Percentiles rank a stretch among this genome's conserved stretches.
Evolutionary conservation across 495 filamentous ascomycete species (phyloP).

Genomic region (Aspergillus sclerotiicarbonarius): DNA sequence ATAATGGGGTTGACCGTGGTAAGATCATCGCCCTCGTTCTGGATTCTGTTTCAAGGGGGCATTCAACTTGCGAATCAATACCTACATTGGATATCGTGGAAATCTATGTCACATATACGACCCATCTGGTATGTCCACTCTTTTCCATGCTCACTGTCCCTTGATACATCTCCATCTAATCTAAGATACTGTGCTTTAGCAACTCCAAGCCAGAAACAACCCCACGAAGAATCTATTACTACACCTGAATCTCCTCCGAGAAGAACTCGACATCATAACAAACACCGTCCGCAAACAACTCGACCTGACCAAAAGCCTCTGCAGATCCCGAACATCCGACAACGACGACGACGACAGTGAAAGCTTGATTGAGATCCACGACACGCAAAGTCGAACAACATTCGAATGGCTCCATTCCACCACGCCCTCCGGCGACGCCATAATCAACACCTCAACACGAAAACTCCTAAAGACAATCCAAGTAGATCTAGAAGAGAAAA

Average conservation of each 20-base stretch:
- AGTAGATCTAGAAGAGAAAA: not conserved
- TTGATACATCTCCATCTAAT: not conserved
- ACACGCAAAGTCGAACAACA: not conserved
- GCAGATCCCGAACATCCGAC: not conserved
- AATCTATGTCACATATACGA: slow-evolving; percentile 13
- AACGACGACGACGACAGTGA: not conserved
- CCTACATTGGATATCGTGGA: slow-evolving; percentile 11
- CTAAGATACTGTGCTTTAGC: slow-evolving; percentile 1
- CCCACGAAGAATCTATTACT: slow-evolving; percentile 12
- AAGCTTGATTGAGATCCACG: not conserved
- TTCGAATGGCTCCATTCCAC: not conserved
- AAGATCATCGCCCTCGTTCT: slow-evolving; percentile 6
- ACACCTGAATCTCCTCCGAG: slow-evolving; percentile 13
- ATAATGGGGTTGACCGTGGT: not conserved
- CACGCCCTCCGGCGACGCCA: not conserved
- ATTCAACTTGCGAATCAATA: slow-evolving; percentile 8
- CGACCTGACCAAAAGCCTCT: slow-evolving; percentile 3
- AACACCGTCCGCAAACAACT: slow-evolving; percentile 7
- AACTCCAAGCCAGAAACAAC: slow-evolving; percentile 13
- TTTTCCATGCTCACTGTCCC: not conserved
- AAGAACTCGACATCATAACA: slow-evolving; percentile 10
- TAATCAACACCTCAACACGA: slow-evolving; percentile 5
- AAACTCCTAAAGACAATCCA: not conserved
- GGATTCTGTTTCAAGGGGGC: slow-evolving; percentile 7
- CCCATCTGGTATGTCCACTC: slow-evolving; percentile 4